Conservation (phyloP, 2,329 filamentous ascomycete genomes). For the Cladosporium halotolerans region DNA sequence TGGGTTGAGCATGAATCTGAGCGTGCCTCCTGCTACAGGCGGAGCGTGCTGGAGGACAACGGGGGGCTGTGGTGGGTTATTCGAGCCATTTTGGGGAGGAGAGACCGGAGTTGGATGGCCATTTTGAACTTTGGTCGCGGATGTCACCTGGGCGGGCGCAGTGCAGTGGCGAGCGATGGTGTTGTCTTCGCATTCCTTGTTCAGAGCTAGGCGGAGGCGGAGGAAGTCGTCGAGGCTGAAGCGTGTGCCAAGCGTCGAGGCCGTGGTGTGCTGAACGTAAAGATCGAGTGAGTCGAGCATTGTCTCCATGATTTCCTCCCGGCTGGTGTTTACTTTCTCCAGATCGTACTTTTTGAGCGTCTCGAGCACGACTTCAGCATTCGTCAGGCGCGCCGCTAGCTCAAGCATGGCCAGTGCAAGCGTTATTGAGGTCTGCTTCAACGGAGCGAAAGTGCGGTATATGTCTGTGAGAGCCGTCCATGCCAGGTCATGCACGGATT, state of each 20-base stretch:
- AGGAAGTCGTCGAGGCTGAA: slow-evolving; percentile 76
- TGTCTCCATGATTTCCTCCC: slow-evolving; percentile 59
- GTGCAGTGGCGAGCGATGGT: slow-evolving; percentile 56
- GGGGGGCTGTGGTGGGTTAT: slow-evolving; percentile 14
- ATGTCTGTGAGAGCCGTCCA: slow-evolving; percentile 83
- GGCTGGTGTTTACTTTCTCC: slow-evolving; percentile 36
- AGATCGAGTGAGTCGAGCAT: slow-evolving; percentile 86
- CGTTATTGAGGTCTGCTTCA: slow-evolving; percentile 83
- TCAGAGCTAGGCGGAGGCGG: slow-evolving; percentile 77
- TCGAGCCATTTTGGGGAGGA: slow-evolving; percentile 22
- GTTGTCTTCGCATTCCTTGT: slow-evolving; percentile 66
- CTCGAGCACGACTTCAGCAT: slow-evolving; percentile 17
- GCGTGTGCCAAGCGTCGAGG: slow-evolving; percentile 65
- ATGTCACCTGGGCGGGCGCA: slow-evolving; percentile 21
- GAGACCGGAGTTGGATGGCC: slow-evolving; percentile 31
- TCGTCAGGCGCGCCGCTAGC: slow-evolving; percentile 62
- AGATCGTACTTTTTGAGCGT: slow-evolving; percentile 41
- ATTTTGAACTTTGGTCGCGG: slow-evolving; percentile 16
- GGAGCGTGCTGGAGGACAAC: slow-evolving; percentile 1
- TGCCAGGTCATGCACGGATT: slow-evolving; percentile 37
- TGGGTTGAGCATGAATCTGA: slow-evolving; percentile 83
- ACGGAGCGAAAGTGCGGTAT: slow-evolving; percentile 85
- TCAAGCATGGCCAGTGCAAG: slow-evolving; percentile 79
- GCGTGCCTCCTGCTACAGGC: slow-evolving; percentile 52
- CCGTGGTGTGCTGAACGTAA: slow-evolving; percentile 75